Conservation (phyloP, 192 early-diverging fungal genomes). For the Backusella mclennaniae region DNA sequence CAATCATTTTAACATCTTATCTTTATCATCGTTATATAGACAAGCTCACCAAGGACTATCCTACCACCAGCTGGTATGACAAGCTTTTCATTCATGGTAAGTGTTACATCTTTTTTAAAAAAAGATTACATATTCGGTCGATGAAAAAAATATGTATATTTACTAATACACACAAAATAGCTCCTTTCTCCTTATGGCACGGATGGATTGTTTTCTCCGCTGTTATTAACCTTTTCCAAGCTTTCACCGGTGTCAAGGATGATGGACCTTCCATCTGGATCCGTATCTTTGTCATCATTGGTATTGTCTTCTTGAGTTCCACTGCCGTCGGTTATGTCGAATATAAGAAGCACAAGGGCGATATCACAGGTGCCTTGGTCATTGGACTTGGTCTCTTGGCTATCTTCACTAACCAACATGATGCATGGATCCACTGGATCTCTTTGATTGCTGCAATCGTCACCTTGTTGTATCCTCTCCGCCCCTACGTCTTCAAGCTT, state of each 20-base stretch:
- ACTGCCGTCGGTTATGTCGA: constrained; percentile 64
- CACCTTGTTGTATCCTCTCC: constrained; percentile 42
- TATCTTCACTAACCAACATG: constrained; percentile 45
- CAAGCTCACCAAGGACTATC: constrained; percentile 17
- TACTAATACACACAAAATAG: constrained; percentile 10
- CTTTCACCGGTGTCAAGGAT: constrained; percentile 43
- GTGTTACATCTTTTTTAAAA: constrained; percentile 1
- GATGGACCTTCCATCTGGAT: constrained; percentile 43
- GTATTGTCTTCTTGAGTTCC: constrained; percentile 50
- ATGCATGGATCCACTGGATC: constrained; percentile 47
- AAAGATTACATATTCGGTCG: background rate
- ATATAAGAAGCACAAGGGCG: constrained; percentile 53
- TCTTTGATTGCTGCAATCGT: constrained; percentile 45
- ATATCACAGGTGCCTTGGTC: constrained; percentile 62
- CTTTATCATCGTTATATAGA: background rate
- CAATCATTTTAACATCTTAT: background rate
- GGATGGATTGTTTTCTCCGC: constrained; percentile 60
- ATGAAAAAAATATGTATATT: background rate
- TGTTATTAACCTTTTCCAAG: constrained; percentile 60
- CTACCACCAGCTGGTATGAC: constrained; percentile 36
- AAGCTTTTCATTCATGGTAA: constrained; percentile 49
- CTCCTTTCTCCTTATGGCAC: constrained; percentile 68
- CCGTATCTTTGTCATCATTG: constrained; percentile 46
- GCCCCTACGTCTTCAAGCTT: constrained; percentile 38
- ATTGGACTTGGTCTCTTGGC: constrained; percentile 57